Conservation (phyloP, 345 rosid genomes). For the Kandelia obovata region DNA sequence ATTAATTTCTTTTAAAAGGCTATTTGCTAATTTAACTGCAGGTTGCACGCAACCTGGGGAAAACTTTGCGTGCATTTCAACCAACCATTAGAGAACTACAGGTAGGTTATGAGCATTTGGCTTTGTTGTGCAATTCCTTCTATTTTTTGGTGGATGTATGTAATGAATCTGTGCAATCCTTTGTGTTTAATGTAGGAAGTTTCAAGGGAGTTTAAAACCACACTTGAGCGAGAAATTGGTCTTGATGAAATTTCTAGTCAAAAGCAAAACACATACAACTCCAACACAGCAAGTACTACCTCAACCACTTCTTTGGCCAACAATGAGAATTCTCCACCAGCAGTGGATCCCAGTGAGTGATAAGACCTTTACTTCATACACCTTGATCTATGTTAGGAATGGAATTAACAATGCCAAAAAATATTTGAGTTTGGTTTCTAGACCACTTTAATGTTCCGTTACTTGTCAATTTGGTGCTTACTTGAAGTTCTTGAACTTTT, state of each 20-base stretch:
- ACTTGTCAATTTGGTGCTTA: background rate
- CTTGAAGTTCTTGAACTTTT: background rate
- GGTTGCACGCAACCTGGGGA: slow-evolving; percentile 93
- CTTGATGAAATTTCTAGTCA: slow-evolving; percentile 53
- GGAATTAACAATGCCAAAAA: background rate
- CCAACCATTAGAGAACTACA: slow-evolving; percentile 76
- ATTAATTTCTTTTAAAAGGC: background rate
- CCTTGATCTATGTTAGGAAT: no score
- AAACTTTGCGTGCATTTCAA: slow-evolving; percentile 85
- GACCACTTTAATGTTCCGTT: background rate
- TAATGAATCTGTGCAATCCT: background rate
- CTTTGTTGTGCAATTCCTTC: background rate
- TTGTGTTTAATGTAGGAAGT: slow-evolving; percentile 50
- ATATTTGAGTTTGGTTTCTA: background rate
- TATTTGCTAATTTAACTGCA: slow-evolving; percentile 26
- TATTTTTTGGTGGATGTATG: background rate
- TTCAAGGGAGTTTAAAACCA: slow-evolving; percentile 92
- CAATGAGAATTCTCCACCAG: slow-evolving; percentile 34
- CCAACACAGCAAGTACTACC: slow-evolving; percentile 35
- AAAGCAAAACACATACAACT: slow-evolving; percentile 35
- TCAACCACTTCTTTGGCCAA: slow-evolving; percentile 42
- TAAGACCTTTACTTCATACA: background rate
- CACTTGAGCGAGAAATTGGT: slow-evolving; percentile 88
- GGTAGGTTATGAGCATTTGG: background rate
- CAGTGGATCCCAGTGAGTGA: slow-evolving; percentile 56